Conservation (phyloP, 768 basidiomycete genomes). For the Strobilomyces echinocephalus region DNA sequence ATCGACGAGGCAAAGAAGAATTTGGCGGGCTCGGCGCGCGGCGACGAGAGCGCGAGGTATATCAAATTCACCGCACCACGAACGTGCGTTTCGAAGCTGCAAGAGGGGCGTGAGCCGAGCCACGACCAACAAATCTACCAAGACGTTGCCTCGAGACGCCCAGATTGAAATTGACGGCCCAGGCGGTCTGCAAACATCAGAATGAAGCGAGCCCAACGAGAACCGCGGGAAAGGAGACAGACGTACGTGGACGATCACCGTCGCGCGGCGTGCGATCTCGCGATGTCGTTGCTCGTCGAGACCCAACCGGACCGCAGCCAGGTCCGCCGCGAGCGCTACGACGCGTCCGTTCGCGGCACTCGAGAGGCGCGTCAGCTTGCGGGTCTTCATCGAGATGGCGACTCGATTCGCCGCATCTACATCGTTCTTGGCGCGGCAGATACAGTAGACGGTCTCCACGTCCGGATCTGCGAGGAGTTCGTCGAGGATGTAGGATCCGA, state of each 20-base stretch:
- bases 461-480: constrained; percentile 35
- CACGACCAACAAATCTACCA: too few species aligned
- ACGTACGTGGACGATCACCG: constrained; percentile 44
- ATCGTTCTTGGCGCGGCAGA: constrained; percentile 47
- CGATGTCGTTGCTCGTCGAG: constrained; percentile 35
- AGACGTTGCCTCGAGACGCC: constrained; percentile 22
- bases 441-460: constrained; percentile 44
- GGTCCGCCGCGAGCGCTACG: constrained; percentile 40
- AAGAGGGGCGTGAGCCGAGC: too few species aligned
- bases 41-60: constrained; percentile 41
- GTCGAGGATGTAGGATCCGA: constrained; percentile 51
- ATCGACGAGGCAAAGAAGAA: constrained; percentile 54
- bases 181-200: constrained; percentile 40
- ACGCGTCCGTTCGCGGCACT: constrained; percentile 24
- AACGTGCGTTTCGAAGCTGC: constrained; percentile 42
- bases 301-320: constrained; percentile 39
- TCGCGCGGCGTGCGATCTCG: constrained; percentile 32
- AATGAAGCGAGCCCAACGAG: not conserved
- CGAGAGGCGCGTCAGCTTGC: constrained; percentile 27
- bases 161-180: constrained; percentile 55
- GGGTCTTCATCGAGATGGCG: constrained; percentile 35
- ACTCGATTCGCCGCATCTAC: constrained; percentile 40
- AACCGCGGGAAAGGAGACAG: not conserved
- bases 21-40: constrained; percentile 27
- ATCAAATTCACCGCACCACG: constrained; percentile 48